Base-by-base conservation (phyloP, 495 filamentous ascomycete genomes). In the Alectoria sarmentosa region DNA sequence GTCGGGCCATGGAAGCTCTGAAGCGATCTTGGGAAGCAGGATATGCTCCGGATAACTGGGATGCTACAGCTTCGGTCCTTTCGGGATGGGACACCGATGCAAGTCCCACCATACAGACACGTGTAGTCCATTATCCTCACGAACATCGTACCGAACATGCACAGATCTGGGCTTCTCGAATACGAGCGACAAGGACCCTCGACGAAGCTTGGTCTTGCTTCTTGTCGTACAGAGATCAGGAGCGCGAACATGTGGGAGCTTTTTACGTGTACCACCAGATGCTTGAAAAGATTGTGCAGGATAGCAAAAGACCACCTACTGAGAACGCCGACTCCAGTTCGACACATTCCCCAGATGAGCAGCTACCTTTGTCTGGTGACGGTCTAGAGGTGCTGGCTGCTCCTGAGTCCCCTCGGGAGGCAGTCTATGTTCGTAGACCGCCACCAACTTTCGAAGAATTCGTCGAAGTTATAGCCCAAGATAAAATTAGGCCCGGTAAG, bases 141-240 rank as follows among this genome's bases (percentile, higher is more conserved):
- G 49, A 32, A 28, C 14, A 7, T 54, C 49, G 49, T 54, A 32
- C 26, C 28, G 8, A 32, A 32, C 26, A 54, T 4, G 30, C 52
- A 34, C 13, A 21, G 13, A 34, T 57, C 30, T 64, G 62, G 62
- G 87, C 13, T 82, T 90, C 44, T 59, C 42, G 63, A 23, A 41
- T 65, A 38, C 75, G 78, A 38, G 80, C 87, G 15, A 91, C 88
- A 10, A 77, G 88, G 26, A 90, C 88, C 3, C 71, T 84, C 28
- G 79, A 86, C 44, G 88, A 91, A 75, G 88, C 88, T 15, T 91
- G 88, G 88, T 82, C 80, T 21, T 84, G 83, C 63, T 91, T 90
- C 70, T 69, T 86, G 13, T 78, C 82, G 0, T 85, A 77, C 55
- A 76, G 82, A 66, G 74, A 42, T 58, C 48, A 57, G 32, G 4